Evolutionary conservation across 1,284 basidiomycete genomes (phyloP), one percentile per base, ranked within the genome.

Genomic region (Leccinum solheimii): DNA sequence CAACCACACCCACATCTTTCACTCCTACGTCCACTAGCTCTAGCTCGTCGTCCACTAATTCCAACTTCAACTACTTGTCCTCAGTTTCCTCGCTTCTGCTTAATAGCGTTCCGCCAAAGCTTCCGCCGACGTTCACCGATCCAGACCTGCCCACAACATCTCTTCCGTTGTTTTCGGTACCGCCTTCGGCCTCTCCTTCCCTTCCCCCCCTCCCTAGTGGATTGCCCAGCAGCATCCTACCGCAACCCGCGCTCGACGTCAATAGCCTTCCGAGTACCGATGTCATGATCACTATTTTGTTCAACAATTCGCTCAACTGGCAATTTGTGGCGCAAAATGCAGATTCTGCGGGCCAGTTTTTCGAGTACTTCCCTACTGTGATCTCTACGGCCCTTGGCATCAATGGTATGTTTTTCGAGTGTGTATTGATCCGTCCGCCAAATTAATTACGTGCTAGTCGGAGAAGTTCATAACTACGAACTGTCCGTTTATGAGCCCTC

Each of bases 251-350:
- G 49, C 62, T 81, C 11, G 62, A 74, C 34, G 6, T 66, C 5
- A 64, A 23, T 8, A 69, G 61, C 50, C 69, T 79, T 64, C 68
- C 83, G 21, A 57, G 21, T 2, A 80, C 75, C 0, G 81, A 77
- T 62, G 78, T 78, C 8, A 54, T 84, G 56, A 82, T 91, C 69
- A 84, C 78, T 57, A 67, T 92, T 34, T 67, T 90, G 67, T 90
- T 90, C 73, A 80, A 83, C 56, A 48, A 58, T 0, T 77, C 73
- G 11, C 75, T 92, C 58, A 81, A 81, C 61, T 93, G 90, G 90
- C 48, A 69, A 0, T 90, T 86, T 64, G 88, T 92, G 3, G 80
- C 81, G n/a, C 60, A 57, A 5, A 81, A 76, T 63, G 51, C 71
- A 8, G 72, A 82, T 32, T 78, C 85, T 4, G 78, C 81, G 10